Evolutionary conservation across 2,329 filamentous ascomycete species (phyloP), one percentile per base, ranked within the genome.

Genomic region (Emydomyces testavorans): DNA sequence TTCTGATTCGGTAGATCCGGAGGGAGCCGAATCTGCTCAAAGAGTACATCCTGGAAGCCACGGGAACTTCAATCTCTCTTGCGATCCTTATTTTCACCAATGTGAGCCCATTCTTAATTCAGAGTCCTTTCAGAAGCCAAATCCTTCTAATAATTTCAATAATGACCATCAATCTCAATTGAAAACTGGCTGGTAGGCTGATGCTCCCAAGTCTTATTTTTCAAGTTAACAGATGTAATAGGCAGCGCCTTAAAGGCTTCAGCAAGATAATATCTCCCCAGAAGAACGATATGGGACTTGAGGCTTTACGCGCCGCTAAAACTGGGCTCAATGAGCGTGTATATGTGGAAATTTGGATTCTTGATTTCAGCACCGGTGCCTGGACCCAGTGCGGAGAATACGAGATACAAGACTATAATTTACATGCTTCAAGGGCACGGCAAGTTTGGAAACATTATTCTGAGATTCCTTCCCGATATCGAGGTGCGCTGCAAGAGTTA

Each of bases 401-500:
- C 28, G 31, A 46, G 37, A 11, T 20, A 4, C 10, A 37, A 2
- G 29, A 49, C 10, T 13, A 21, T 20, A 16, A 20, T 21, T n/a
- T 16, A 13, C 6, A 5, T 26, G 10, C 15, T 10, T 16, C 3
- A 15, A 5, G 21, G 3, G 37, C 24, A 39, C 6, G 36, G 11
- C 24, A 21, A 5, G 24, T 50, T 2, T 50, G 48, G 48, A 15
- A 28, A 28, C 6, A 18, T n/a, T 50, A 40, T 37, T 46, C 48
- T 28, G 41, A 31, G 15, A 34, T 50, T 15, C 36, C 42, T 18
- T n/a, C 48, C 21, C 16, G 34, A 7, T 21, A 39, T 37, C 34
- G 42, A 24, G n/a, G 6, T 21, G 13, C 42, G 6, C 31, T 40
- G 20, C 26, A 41, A 5, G 32, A 38, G 5, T 34, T 45, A 18